Conservation (phyloP, 2,329 filamentous ascomycete species). For the Colletotrichum horii region DNA sequence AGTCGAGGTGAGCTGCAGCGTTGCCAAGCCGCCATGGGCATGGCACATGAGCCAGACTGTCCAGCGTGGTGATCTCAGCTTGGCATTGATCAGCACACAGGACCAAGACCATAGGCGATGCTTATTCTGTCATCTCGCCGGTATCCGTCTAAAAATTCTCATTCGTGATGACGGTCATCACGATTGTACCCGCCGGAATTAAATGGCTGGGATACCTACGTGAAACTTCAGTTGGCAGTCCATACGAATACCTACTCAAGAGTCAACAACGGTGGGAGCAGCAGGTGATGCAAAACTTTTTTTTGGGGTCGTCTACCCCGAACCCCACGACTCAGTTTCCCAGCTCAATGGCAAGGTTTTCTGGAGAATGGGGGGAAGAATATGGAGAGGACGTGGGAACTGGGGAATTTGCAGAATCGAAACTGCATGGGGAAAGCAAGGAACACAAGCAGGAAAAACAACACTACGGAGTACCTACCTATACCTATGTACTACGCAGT, state of each 20-base stretch:
- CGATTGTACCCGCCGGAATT: background rate
- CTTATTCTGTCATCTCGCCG: background rate
- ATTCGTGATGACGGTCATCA: background rate
- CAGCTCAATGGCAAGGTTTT: conserved; percentile 8
- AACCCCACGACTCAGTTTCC: conserved; percentile 6
- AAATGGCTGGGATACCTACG: background rate
- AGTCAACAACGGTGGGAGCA: too few relatives aligned
- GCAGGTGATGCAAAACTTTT: background rate
- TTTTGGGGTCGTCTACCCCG: background rate
- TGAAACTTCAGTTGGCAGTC: background rate
- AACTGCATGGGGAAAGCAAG: background rate
- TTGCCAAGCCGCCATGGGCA: background rate
- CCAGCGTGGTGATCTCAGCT: background rate
- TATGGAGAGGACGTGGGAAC: conserved; percentile 4
- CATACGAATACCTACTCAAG: too few relatives aligned
- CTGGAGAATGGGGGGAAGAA: conserved; percentile 6
- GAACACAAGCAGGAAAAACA: background rate
- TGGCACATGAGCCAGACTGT: background rate
- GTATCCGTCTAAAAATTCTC: background rate
- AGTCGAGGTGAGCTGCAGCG: background rate
- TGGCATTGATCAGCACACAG: background rate
- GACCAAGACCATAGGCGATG: background rate
- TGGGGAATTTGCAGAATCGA: background rate
- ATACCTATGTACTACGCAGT: too few relatives aligned
- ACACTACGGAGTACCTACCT: too few relatives aligned